phyloP scores from a whole-genome alignment of 208 protist genomes.

The Trypanosoma boissoni region DNA sequence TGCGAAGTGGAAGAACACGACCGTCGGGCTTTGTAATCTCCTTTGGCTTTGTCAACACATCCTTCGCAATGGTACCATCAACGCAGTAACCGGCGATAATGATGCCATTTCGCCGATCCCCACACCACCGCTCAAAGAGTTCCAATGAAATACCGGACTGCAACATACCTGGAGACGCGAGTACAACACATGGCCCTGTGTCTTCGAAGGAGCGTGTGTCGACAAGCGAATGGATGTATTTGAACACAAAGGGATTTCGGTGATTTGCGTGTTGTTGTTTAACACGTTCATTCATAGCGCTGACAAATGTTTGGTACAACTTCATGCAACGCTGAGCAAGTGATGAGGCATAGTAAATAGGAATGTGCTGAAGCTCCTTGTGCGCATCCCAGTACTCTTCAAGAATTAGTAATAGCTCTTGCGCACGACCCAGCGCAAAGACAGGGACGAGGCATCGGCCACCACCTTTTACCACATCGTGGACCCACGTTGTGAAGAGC shows the following conservation, averaged over 20 bases:
- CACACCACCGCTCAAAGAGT: conserved; percentile 98
- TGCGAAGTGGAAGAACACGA: conserved; percentile 85
- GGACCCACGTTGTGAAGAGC: conserved; percentile 92
- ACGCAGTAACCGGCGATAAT: conserved; percentile 98
- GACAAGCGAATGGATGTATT: conserved; percentile 94
- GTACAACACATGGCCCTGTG: conserved; percentile 92
- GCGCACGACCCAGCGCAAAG: conserved; percentile 97
- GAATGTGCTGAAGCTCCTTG: conserved; percentile 96
- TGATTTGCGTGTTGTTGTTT: conserved; percentile 89
- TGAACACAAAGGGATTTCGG: conserved; percentile 98
- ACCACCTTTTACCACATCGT: conserved; percentile 92
- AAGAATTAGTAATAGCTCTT: conserved; percentile 98
- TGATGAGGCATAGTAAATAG: conserved; percentile 98
- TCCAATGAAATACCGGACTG: conserved; percentile 97
- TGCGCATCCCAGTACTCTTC: conserved; percentile 98
- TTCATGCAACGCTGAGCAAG: conserved; percentile 98
- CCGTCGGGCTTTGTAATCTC: conserved; percentile 92
- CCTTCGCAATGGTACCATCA: conserved; percentile 97
- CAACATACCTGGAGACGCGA: conserved; percentile 96
- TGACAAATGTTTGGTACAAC: conserved; percentile 97
- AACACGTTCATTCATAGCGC: conserved; percentile 97
- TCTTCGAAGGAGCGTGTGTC: conserved; percentile 92
- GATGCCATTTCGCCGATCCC: conserved; percentile 94
- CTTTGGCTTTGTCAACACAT: conserved; percentile 77
- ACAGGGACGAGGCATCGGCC: conserved; percentile 98